Evolutionary conservation across 2,329 filamentous ascomycete genomes (phyloP), one percentile per base, ranked within the genome.

Genomic region (Fusarium mexicanum): DNA sequence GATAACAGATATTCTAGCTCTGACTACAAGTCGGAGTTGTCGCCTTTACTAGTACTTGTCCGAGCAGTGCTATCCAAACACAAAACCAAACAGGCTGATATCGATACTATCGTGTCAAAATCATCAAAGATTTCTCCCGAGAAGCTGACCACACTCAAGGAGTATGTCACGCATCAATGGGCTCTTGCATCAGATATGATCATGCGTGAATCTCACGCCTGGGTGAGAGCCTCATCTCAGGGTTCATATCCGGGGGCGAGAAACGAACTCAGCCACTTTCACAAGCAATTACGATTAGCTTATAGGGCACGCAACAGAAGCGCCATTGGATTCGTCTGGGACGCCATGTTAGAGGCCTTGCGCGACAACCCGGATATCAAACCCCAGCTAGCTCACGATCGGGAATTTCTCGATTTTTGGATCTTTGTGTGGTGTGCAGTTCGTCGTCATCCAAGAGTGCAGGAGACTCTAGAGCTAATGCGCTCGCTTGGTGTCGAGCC

Each of bases 401-500:
- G 78, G 2, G 80, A 84, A 22, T 79, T 83, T 11, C 74, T 86
- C 43, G 82, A 86, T 69, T 85, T 79, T 43, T 83, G 83, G 77
- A 67, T 85, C 29, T 83, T 83, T 59, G 79, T 84, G 5, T 82
- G 82, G 79, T 86, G 84, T 62, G 81, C 81, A 12, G 61, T 81
- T 5, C 77, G 79, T 3, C 78, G 79, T 16, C 67, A 77, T 5
- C 46, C 64, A n/a, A 75, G 73, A 65, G 60, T 83, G 18, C 79
- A 83, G 55, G 81, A 83, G 60, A 80, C 79, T 8, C 81, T 87
- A 76, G 81, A 84, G 38, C 64, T 83, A 48, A 88, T 88, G 85
- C 73, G 79, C 38, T 73, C 78, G 44, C 72, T 88, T 59, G 89
- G 88, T 3, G 79, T 92, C 37, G 80, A 84, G 64, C 91, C 93